Evolutionary conservation across 2,329 filamentous ascomycete species (phyloP), one percentile per base, ranked within the genome.

Genomic region (Epichloe uncinata): DNA sequence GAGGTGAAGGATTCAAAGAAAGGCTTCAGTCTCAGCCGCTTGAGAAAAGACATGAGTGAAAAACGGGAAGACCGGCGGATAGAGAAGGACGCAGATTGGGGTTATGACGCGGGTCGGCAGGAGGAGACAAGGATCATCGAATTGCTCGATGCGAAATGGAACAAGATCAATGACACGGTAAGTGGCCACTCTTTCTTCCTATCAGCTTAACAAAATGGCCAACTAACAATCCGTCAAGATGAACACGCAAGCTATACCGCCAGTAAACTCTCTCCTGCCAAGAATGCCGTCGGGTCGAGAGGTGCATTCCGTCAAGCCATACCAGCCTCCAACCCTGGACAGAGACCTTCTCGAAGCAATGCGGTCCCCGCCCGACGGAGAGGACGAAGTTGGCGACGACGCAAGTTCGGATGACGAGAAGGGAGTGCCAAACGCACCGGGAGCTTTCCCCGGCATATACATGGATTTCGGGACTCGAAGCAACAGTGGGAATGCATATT

Each of bases 141-240:
- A 58, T 87, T 93, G 81, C 70, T 98, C 35, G 79, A 94, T 58
- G 76, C 74, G 37, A 96, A 95, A 64, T 96, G 93, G 91, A 81
- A 79, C 54, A 93, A 89, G 69, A 81, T 89, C 67, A 98, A 98
- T 61, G 88, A 96, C 65, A 95, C 87, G 16, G 87, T 94, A 69
- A 69, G 79, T 55, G 5, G 55, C 59, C 20, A 2, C 45, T 47
- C 1, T 44, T 18, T 9, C 22, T 30, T 20, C 33, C 15, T 20
- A 20, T 41, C 16, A 11, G 16, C 40, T 18, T 16, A 15, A 16
- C 8, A 2, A 1, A 18, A 26, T 36, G 33, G 3, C 16, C 7
- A 18, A 16, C 33, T 48, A n/a, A 51, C 40, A 45, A 20, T 18
- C 12, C n/a, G 3, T 30, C 11, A 43, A 91, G 81, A 83, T 95